Conservation (phyloP, 495 filamentous ascomycete species). For the Hypoxylon trugodes region DNA sequence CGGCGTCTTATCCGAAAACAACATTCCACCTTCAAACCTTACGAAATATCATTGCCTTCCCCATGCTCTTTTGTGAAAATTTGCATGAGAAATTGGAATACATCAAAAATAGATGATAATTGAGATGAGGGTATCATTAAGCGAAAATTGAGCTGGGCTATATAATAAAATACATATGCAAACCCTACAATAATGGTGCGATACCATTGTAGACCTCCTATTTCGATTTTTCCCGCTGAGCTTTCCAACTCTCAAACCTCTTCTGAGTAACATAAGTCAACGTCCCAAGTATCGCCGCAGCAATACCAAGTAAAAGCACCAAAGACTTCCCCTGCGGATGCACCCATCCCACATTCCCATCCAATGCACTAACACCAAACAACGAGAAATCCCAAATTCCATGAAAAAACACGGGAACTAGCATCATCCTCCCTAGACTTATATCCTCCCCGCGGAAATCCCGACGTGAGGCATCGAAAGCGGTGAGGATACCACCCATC, state of each 20-base stretch:
- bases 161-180: conserved; percentile 12
- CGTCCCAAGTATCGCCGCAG: background rate
- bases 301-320: background rate
- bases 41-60: too few species aligned
- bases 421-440: conserved; percentile 32
- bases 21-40: too few species aligned
- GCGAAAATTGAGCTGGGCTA: background rate
- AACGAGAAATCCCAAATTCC: conserved; percentile 29
- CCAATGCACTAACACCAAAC: conserved; percentile 27
- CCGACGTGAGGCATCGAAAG: conserved; percentile 28
- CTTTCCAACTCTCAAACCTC: background rate
- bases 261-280: background rate
- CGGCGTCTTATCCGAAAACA: too few species aligned
- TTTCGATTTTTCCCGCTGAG: background rate
- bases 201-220: background rate
- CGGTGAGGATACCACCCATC: conserved; percentile 28
- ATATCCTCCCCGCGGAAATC: conserved; percentile 37
- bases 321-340: conserved; percentile 28
- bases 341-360: conserved; percentile 44
- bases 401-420: conserved; percentile 29
- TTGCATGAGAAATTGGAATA: too few species aligned
- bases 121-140: too few species aligned
- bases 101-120: too few species aligned
- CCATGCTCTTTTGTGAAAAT: too few species aligned
- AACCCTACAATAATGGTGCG: too few species aligned